A percentile compares a stretch with the other conserved stretches of the same genome.
Evolutionary conservation across 495 filamentous ascomycete species (phyloP).

Genomic region (Aspergillus nidulans): DNA sequence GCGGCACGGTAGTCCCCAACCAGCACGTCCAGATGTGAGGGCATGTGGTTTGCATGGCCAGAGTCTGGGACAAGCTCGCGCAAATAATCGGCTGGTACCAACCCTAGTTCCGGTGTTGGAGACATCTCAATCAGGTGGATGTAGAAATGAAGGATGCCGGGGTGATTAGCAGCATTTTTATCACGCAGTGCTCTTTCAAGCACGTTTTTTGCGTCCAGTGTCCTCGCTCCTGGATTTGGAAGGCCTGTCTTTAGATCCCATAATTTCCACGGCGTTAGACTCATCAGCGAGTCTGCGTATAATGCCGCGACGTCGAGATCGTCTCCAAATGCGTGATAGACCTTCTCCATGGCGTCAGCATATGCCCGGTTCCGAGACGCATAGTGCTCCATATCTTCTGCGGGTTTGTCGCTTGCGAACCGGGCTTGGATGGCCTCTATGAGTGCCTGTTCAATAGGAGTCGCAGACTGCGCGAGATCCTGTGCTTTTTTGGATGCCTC

Average conservation of each 20-base stretch:
- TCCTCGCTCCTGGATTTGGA: conserved; percentile 48
- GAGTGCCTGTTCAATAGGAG: conserved; percentile 48
- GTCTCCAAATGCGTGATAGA: conserved; percentile 47
- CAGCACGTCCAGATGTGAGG: conserved; percentile 62
- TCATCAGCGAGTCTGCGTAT: conserved; percentile 67
- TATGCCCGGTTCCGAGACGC: conserved; percentile 54
- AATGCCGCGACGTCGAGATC: conserved; percentile 59
- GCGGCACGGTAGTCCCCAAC: conserved; percentile 61
- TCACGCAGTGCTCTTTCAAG: conserved; percentile 49
- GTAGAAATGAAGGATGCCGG: conserved; percentile 65
- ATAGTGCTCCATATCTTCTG: conserved; percentile 30
- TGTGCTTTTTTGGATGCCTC: conserved; percentile 39
- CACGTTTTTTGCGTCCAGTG: conserved; percentile 51
- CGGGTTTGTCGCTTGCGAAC: conserved; percentile 42
- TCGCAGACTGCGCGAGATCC: conserved; percentile 24
- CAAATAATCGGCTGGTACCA: conserved; percentile 53
- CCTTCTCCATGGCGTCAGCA: conserved; percentile 55
- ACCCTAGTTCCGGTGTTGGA: conserved; percentile 50
- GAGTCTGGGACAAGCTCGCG: conserved; percentile 60
- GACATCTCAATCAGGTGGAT: conserved; percentile 77
- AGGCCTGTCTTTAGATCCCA: conserved; percentile 59
- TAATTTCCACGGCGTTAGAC: conserved; percentile 61
- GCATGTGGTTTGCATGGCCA: conserved; percentile 70
- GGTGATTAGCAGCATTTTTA: conserved; percentile 42
- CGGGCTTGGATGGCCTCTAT: conserved; percentile 52